Percentiles rank a stretch among this genome's conserved stretches.
phyloP scores from a whole-genome alignment of 495 filamentous ascomycete genomes.

The Penicillium robsamsonii region DNA sequence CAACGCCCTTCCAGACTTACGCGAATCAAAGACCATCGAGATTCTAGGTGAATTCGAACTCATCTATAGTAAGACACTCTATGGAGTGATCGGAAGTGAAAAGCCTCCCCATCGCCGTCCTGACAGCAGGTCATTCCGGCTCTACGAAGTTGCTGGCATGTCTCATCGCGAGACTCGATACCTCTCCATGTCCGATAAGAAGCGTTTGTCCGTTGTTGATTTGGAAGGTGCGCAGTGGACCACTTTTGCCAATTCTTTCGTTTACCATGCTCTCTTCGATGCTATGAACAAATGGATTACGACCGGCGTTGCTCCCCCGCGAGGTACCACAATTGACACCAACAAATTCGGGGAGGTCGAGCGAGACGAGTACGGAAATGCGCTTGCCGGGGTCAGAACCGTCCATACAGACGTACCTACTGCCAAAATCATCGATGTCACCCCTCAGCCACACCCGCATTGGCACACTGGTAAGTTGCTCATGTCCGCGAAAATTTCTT shows the following conservation, averaged over 20 bases:
- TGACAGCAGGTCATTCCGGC: slow-evolving; percentile 6
- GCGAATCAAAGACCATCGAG: slow-evolving; percentile 9
- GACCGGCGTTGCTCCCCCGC: neutral
- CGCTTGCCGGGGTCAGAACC: slow-evolving; percentile 11
- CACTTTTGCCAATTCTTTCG: slow-evolving; percentile 11
- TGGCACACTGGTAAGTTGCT: slow-evolving; percentile 14
- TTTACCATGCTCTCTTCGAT: slow-evolving; percentile 15
- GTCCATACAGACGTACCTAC: slow-evolving; percentile 14
- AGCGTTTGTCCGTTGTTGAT: neutral
- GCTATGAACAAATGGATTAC: slow-evolving; percentile 15
- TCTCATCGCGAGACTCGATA: slow-evolving; percentile 14
- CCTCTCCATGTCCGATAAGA: slow-evolving; percentile 1
- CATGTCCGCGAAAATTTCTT: neutral
- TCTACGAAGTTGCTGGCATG: slow-evolving; percentile 17
- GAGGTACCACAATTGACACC: neutral
- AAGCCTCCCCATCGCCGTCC: slow-evolving; percentile 5
- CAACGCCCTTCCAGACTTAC: slow-evolving; percentile 6
- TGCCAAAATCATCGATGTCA: slow-evolving; percentile 3
- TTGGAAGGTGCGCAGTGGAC: slow-evolving; percentile 8
- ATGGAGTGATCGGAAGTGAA: neutral
- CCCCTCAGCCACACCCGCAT: slow-evolving; percentile 4
- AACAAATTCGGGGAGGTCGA: slow-evolving; percentile 3
- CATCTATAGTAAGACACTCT: neutral
- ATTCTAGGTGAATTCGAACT: slow-evolving; percentile 10
- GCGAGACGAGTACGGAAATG: slow-evolving; percentile 11